phyloP scores from a whole-genome alignment of 352 stramenopile species.

The Phytophthora citrophthora region DNA sequence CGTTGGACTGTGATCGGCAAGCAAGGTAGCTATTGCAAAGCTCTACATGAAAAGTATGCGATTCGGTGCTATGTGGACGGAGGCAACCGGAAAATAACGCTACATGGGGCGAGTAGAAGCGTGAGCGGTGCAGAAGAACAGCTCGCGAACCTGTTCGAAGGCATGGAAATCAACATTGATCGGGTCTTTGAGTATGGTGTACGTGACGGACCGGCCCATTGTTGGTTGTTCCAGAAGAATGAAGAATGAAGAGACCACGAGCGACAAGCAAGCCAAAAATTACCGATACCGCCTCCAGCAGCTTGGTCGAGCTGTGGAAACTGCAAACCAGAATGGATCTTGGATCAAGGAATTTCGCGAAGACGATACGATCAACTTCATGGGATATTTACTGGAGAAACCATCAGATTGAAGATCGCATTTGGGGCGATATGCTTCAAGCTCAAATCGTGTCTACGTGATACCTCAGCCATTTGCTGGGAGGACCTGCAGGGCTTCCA shows the following conservation, averaged over 20 bases:
- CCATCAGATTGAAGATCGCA: neutral
- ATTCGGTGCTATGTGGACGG: neutral
- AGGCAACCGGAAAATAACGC: neutral
- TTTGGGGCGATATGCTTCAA: neutral
- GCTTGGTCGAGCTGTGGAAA: neutral
- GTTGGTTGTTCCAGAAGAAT: neutral
- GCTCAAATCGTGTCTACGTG: neutral
- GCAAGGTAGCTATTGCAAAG: neutral
- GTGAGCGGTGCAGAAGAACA: neutral
- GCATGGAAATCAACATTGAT: neutral
- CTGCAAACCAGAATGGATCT: neutral
- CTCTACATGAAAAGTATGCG: neutral
- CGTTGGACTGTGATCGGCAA: neutral
- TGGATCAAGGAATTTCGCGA: neutral
- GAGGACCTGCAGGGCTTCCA: neutral
- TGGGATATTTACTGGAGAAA: neutral
- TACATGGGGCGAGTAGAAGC: neutral
- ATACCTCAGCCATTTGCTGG: neutral
- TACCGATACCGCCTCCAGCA: neutral
- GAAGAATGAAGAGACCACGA: neutral
- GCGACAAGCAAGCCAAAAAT: neutral
- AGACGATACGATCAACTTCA: neutral
- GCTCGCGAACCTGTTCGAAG: neutral
- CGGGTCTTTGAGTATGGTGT: neutral
- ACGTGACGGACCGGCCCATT: neutral